These are phyloP conservation scores for Dictyostelium firmibasis DNA, from an alignment of 78 protist species.

Conservation along the genomic window DNA sequence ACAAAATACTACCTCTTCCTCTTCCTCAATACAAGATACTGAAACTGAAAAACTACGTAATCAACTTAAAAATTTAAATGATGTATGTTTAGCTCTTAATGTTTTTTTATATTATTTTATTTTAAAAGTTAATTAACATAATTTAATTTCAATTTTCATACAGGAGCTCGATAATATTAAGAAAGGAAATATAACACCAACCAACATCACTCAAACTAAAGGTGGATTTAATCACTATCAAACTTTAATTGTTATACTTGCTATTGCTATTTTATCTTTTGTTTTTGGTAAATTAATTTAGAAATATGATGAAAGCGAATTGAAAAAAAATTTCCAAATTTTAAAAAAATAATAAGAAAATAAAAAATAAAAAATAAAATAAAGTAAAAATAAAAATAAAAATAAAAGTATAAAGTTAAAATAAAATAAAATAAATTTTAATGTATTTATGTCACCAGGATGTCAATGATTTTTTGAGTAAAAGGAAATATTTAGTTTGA, in stretches of 20 bases:
- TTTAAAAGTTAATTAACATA: background rate
- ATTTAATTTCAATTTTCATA: too few relatives aligned
- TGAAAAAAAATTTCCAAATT: background rate
- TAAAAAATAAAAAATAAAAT: background rate
- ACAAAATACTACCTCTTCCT: background rate
- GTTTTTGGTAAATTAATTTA: conserved; percentile 33
- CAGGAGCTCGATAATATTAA: background rate
- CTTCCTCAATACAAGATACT: background rate
- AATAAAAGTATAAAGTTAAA: too few relatives aligned
- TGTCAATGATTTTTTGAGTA: too few relatives aligned
- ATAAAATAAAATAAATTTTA: too few relatives aligned
- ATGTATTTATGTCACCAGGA: too few relatives aligned
- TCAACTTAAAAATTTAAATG: conserved; percentile 12
- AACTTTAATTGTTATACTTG: background rate
- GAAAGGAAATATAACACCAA: background rate
- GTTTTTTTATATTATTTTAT: background rate
- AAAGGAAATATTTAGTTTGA: background rate
- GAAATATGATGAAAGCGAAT: background rate
- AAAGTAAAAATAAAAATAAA: background rate
- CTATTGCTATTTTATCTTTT: conserved; percentile 32
- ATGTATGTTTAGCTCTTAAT: background rate
- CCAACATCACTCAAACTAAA: background rate
- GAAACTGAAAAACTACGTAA: conserved; percentile 14
- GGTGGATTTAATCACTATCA: background rate
- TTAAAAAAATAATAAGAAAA: background rate